Evolutionary conservation across 1,284 basidiomycete genomes (phyloP).

Genomic region (Macrocystidia cucumis): DNA sequence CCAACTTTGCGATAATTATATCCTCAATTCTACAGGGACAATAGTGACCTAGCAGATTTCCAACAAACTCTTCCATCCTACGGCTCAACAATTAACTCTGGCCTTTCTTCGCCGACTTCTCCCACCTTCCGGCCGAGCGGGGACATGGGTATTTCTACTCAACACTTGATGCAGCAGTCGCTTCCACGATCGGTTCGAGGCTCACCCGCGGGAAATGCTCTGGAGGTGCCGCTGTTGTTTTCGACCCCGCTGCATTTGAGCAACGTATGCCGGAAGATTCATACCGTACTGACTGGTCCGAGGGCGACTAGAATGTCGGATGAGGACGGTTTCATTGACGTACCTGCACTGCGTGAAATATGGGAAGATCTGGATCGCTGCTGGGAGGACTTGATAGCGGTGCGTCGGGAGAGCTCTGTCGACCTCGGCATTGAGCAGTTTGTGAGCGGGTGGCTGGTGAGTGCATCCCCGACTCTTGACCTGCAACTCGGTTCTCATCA

Average conservation of each 20-base stretch:
- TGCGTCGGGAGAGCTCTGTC: conserved; percentile 31
- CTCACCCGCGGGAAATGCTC: conserved; percentile 9
- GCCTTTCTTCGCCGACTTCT: conserved; percentile 25
- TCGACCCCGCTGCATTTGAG: conserved; percentile 64
- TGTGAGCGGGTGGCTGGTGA: conserved; percentile 62
- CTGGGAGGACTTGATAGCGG: conserved; percentile 73
- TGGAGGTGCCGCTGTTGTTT: conserved; percentile 26
- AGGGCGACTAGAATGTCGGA: conserved; percentile 54
- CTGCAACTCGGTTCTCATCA: conserved; percentile 11
- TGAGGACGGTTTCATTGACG: conserved; percentile 44
- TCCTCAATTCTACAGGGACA: conserved; percentile 30
- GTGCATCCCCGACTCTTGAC: conserved; percentile 14
- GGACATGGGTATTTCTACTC: no score
- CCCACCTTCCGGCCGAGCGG: conserved; percentile 18
- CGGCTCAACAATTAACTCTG: conserved; percentile 18
- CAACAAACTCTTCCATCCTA: conserved; percentile 51
- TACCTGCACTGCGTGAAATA: conserved; percentile 54
- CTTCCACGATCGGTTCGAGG: conserved; percentile 14
- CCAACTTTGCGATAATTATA: conserved; percentile 9
- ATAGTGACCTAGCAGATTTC: conserved; percentile 65
- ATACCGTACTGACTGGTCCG: conserved; percentile 66
- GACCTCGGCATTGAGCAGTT: conserved; percentile 54
- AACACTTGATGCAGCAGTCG: conserved; percentile 9
- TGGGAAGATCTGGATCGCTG: conserved; percentile 77
- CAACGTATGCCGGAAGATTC: conserved; percentile 66